Base-by-base conservation (phyloP, 1,284 basidiomycete genomes). In the Fistulinella cinereoalba region DNA sequence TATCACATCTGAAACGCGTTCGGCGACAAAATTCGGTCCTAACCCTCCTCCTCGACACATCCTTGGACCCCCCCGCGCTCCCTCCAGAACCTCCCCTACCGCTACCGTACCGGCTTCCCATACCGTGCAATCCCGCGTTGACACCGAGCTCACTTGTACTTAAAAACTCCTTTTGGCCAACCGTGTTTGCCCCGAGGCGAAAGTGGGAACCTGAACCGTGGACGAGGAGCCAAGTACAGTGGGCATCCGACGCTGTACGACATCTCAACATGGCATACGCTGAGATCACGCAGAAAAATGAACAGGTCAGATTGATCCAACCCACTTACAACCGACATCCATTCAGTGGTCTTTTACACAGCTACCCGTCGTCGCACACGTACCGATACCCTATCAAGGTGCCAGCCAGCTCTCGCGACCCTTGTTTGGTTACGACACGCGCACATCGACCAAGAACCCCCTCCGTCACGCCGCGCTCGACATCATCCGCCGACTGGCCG, bases 401-500 rank as follows among this genome's bases (percentile, higher is more conserved):
- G 66, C 66, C 29, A 55, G 45, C 10, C 65, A 58, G 23, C 53
- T 68, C 40, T 55, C 67, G 22, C 57, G 64, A 15, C 62, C 77
- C 5, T 81, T 88, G 55, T 71, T 80, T 27, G 81, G 80, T 0
- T 65, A 73, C 55, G 94, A 97, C 65, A 87, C 83, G 4, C 79
- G 94, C 31, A 65, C 48, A 6, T 81, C 84, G 0, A 73, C 79
- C 0, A 48, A 54, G 0, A 92, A 96, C 61, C 88, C 92, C 1
- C 79, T 97, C 9, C 81, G 87, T 6, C 94, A 97, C 61, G 83
- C 92, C 5, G 76, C 81, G 13, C 76, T 93, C 50, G 91, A 92
- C 63, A 74, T 85, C 46, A 80, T 96, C 25, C 80, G 87, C 25
- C 67, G 74, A 37, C 65, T 88, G 28, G 83, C 82, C 2, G 83